Evolutionary conservation across 768 basidiomycete species (phyloP).

Genomic region (Gelatoporia subvermispora): DNA sequence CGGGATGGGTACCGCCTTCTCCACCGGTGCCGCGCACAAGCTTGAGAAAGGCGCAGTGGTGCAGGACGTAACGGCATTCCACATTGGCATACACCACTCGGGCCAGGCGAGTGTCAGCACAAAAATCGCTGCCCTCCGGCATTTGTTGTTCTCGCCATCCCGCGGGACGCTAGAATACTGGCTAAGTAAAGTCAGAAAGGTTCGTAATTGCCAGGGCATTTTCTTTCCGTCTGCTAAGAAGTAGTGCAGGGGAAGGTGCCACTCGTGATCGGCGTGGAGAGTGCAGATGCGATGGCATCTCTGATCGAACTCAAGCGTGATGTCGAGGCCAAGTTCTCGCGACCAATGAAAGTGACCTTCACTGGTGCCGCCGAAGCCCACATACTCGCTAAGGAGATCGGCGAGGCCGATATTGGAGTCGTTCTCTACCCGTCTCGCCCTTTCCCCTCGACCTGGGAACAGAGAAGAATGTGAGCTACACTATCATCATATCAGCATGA

Average conservation of each 20-base stretch:
- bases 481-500: neutral
- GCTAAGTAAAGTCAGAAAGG: constrained; percentile 43
- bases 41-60: constrained; percentile 37
- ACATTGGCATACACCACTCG: constrained; percentile 39
- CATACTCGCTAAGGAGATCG: constrained; percentile 65
- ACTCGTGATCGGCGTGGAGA: constrained; percentile 54
- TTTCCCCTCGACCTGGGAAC: constrained; percentile 70
- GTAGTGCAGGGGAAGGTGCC: constrained; percentile 42
- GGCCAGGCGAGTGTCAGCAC: constrained; percentile 62
- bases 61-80: constrained; percentile 31
- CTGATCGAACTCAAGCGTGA: constrained; percentile 60
- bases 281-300: constrained; percentile 62
- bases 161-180: constrained; percentile 34
- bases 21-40: constrained; percentile 30
- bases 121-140: constrained; percentile 66
- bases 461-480: constrained; percentile 47
- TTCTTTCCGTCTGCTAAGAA: neutral
- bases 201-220: constrained; percentile 16
- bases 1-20: constrained; percentile 36
- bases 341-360: constrained; percentile 39
- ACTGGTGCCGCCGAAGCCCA: constrained; percentile 59
- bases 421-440: constrained; percentile 60
- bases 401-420: constrained; percentile 59
- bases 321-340: constrained; percentile 36
- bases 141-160: constrained; percentile 45